These are phyloP conservation scores for Diaporthe sp. DNA, from an alignment of 2,329 filamentous ascomycete species.

Conservation along the genomic window DNA sequence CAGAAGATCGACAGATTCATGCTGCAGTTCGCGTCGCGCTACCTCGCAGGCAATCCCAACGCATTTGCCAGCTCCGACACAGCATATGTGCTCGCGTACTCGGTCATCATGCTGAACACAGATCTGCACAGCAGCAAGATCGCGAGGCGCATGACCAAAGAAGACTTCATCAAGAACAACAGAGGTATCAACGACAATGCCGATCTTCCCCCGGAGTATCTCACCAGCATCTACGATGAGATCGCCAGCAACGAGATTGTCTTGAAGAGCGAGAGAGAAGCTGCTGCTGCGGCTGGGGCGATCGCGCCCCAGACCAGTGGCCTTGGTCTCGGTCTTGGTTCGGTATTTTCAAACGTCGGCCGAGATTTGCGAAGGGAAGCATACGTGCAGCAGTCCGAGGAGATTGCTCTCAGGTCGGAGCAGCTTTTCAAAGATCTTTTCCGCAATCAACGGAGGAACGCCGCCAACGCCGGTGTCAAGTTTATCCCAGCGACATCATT, in stretches of 20 bases:
- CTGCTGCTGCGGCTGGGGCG: constrained; percentile 83
- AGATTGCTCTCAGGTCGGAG: constrained; percentile 81
- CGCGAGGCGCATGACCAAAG: constrained; percentile 87
- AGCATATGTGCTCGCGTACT: constrained; percentile 95
- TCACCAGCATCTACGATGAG: constrained; percentile 91
- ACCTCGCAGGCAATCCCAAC: constrained; percentile 94
- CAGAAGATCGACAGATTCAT: constrained; percentile 99
- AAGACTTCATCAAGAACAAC: constrained; percentile 99
- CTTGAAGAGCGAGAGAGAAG: constrained; percentile 90
- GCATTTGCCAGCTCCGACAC: constrained; percentile 99
- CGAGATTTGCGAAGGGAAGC: constrained; percentile 93
- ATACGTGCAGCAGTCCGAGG: constrained; percentile 94
- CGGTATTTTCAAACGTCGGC: constrained; percentile 91
- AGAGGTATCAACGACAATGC: constrained; percentile 97
- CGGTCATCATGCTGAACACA: constrained; percentile 96
- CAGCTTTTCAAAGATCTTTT: constrained; percentile 96
- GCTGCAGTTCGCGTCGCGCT: constrained; percentile 98
- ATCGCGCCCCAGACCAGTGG: constrained; percentile 73
- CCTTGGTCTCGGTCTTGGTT: constrained; percentile 85
- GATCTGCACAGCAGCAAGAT: constrained; percentile 94
- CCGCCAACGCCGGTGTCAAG: constrained; percentile 75
- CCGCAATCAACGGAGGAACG: constrained; percentile 87
- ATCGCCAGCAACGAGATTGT: constrained; percentile 95
- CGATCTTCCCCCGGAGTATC: constrained; percentile 93
- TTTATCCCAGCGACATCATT: constrained; percentile 96